Conservation (phyloP, 2,329 filamentous ascomycete genomes). For the Mycogone perniciosa region DNA sequence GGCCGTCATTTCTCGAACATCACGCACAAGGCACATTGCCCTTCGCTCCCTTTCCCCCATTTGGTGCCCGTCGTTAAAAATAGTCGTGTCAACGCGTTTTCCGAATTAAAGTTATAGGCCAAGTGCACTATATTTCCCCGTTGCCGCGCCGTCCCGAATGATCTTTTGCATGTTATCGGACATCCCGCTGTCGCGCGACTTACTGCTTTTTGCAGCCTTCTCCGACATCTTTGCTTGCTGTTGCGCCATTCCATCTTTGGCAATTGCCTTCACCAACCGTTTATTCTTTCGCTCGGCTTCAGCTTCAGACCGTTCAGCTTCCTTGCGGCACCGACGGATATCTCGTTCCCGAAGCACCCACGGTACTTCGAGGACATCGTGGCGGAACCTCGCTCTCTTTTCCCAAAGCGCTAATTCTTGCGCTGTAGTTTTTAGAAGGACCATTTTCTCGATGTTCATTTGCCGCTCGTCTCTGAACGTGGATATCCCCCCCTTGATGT, state of each 20-base stretch:
- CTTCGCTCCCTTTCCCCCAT: background rate
- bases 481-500: conserved; percentile 48
- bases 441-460: conserved; percentile 46
- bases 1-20: no score
- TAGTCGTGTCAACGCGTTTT: background rate
- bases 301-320: conserved; percentile 34
- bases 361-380: conserved; percentile 42
- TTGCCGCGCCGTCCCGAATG: conserved; percentile 22
- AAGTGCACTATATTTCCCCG: conserved; percentile 29
- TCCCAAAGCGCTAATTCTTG: conserved; percentile 56
- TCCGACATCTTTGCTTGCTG: background rate
- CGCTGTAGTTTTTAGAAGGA: conserved; percentile 43
- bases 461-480: conserved; percentile 44
- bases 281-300: conserved; percentile 22
- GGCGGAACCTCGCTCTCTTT: conserved; percentile 44
- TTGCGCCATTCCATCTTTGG: conserved; percentile 6
- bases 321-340: conserved; percentile 43
- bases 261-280: conserved; percentile 18
- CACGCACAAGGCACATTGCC: no score
- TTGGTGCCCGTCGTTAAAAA: background rate
- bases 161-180: conserved; percentile 20
- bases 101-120: conserved; percentile 23
- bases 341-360: conserved; percentile 49
- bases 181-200: conserved; percentile 1
- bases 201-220: background rate